Percentiles rank a stretch among this genome's conserved stretches.
Conservation (phyloP, 345 rosid species). For the Melaleuca quinquenervia region DNA sequence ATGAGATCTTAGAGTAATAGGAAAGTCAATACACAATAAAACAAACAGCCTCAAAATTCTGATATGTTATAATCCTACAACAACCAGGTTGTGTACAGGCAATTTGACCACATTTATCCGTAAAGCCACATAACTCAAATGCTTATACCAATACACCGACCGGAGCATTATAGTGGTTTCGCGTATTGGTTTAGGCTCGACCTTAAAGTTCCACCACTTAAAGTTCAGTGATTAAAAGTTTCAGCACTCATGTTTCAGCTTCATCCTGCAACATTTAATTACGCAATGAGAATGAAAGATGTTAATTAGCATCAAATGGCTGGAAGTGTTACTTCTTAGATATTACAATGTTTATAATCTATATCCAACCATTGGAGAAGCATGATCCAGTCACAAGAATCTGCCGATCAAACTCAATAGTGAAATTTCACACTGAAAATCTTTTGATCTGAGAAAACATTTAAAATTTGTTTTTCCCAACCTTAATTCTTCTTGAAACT, state of each 20-base stretch:
- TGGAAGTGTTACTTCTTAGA: background rate
- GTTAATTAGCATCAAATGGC: background rate
- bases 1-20: background rate
- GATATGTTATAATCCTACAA: background rate
- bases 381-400: background rate
- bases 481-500: background rate
- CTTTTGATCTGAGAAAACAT: background rate
- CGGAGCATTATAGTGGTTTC: background rate
- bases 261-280: background rate
- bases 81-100: background rate
- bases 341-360: too few species aligned
- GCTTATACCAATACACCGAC: background rate
- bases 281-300: background rate
- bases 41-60: background rate
- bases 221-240: background rate
- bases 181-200: background rate
- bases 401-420: background rate
- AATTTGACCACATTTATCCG: background rate
- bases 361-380: background rate
- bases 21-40: background rate
- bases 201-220: background rate
- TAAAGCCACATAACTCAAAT: background rate
- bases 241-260: background rate
- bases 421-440: background rate
- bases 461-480: background rate